Evolutionary conservation across 371 early-diverging fungal species (phyloP), one percentile per base, ranked within the genome.

Genomic region (Mortierella sp.): DNA sequence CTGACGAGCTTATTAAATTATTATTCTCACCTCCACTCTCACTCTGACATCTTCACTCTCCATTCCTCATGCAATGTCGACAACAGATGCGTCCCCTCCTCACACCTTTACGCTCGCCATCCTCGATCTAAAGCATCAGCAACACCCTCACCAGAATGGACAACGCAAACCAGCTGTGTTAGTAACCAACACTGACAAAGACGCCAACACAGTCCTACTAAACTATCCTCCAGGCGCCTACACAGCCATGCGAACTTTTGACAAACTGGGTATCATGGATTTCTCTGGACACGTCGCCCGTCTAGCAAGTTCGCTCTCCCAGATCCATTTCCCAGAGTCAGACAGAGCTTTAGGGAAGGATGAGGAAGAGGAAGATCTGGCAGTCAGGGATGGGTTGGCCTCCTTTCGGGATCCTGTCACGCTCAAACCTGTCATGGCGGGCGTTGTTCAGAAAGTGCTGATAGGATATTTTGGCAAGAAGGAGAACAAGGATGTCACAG

Each of bases 201-300:
- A 38, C 68, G 68, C 81, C 34, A 75, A 74, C 42, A 57, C 78
- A n/a, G 72, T 60, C 26, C 44, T 84, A 21, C 75, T 84, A 19
- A 75, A 74, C 48, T 80, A 80, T 50, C 84, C 84, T 4, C 11
- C 80, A 45, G 84, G 84, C 14, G 77, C 84, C 19, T 84, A 84
- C 76, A 84, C 84, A 16, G 84, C 78, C 34, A 84, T 84, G 84
- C 80, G 84, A 9, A 84, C 84, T 31, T 78, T 81, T 74, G 54
- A 78, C 55, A 68, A 31, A 19, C 52, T 78, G 7, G 79, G 81
- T 9, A 81, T 84, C 74, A 78, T 81, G 79, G 93, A 91, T 48
- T 82, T 92, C 19, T 72, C 86, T 1, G 87, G 89, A 11, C 94
- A 94, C 73, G 76, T 91, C 26, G 77, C 88, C 34, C 91, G 94